Percentiles rank a stretch among this genome's conserved stretches.
Evolutionary conservation across 345 rosid genomes (phyloP).

Genomic region (Physaria fendleri): DNA sequence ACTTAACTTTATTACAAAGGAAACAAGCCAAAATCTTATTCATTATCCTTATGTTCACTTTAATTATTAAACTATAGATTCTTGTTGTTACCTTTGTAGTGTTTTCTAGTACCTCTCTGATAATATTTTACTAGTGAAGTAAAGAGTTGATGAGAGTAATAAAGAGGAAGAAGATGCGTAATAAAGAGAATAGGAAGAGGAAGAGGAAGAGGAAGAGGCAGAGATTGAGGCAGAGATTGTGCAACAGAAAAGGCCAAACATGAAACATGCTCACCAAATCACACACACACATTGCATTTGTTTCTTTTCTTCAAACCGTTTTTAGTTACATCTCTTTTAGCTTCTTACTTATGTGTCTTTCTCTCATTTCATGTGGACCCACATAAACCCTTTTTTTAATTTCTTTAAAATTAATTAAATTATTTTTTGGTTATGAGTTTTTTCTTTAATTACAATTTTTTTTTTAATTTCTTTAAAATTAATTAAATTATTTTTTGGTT

Average conservation of each 20-base stretch:
- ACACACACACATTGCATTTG: constrained; percentile 30
- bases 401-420: no score
- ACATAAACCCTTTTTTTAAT: background rate
- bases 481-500: no score
- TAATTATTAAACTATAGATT: constrained; percentile 11
- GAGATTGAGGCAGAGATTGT: constrained; percentile 38
- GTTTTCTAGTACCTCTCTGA: background rate
- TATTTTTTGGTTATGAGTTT: no score
- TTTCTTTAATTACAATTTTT: no score
- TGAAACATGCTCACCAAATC: constrained; percentile 25
- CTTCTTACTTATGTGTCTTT: constrained; percentile 12
- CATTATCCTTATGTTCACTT: background rate
- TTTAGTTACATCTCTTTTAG: constrained; percentile 5
- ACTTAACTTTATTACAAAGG: background rate
- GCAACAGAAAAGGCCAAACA: constrained; percentile 36
- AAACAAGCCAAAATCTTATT: constrained; percentile 5
- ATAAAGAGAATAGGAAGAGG: constrained; percentile 16
- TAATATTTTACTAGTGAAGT: background rate
- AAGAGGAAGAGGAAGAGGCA: constrained; percentile 24
- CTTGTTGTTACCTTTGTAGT: background rate
- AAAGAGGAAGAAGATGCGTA: constrained; percentile 2
- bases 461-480: no score
- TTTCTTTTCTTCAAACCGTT: constrained; percentile 27
- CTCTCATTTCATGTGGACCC: constrained; percentile 23
- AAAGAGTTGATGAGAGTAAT: background rate